Base-by-base conservation (phyloP, 2,329 filamentous ascomycete species). In the Malbranchea cinnamomea region DNA sequence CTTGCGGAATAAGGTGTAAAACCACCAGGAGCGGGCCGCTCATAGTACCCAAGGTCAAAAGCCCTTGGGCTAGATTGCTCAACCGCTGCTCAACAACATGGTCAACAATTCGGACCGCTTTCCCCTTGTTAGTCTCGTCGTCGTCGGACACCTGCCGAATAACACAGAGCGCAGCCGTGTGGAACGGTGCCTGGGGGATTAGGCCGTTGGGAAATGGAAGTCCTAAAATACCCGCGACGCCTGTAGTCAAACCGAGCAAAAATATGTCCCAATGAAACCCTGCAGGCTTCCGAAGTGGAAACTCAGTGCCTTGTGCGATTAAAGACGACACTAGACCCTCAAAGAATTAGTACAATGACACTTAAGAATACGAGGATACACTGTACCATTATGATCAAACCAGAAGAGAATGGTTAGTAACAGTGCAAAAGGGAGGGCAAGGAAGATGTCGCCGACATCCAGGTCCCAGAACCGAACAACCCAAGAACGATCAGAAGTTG, bases 191-290 rank as follows among this genome's bases (percentile, higher is more conserved):
- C 54, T 87, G 80, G 0, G 80, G 80, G 40, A 87, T 85, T 16
- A 87, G 69, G 18, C 80, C 80, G 49, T 87, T 87, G 30, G 81
- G 81, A 41, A 82, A 82, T 1, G 80, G 81, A 7, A 87, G 65
- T 10, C 81, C 80, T 9, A 87, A 62, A 15, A 87, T 62, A 7
- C 80, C 80, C 3, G 78, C 75, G 1, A 85, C 56, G 28, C 76
- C 78, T 0, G 80, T 85, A 1, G 79, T 85, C 16, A 82, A 58
- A 4, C 81, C 81, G 1, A 87, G 71, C 17, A 87, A 69, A 56
- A 84, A 85, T 22, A 87, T 53, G 43, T 87, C 80, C 80, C 80
- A 87, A 54, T 87, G 80, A 47, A 87, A 87, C 9, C 80, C 80
- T 25, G 80, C 78, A 3, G 81, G 80, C 46, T 87, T 87, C 13